A percentile compares a stretch with the other conserved stretches of the same genome.
Conservation (phyloP, 257 asterid genomes). For the Plectranthus barbatus region DNA sequence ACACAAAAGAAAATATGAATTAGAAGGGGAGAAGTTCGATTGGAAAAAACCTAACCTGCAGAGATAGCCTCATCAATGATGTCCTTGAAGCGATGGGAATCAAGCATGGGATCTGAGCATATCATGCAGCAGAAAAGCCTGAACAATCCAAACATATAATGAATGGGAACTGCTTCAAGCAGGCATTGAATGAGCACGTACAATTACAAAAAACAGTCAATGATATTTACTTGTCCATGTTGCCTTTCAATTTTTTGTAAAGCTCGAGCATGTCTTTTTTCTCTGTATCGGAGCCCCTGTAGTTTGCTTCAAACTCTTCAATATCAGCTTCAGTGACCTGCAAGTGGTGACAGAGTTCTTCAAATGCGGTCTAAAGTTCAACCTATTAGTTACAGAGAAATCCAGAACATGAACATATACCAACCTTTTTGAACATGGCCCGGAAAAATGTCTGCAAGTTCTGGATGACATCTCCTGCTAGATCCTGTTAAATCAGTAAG, state of each 20-base stretch:
- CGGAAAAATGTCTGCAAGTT: constrained; percentile 73
- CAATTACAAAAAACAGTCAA: not conserved
- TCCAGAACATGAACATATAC: not conserved
- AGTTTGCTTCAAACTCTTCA: constrained; percentile 84
- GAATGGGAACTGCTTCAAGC: not conserved
- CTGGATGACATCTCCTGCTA: constrained; percentile 73
- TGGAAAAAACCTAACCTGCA: constrained; percentile 34
- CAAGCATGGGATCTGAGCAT: constrained; percentile 77
- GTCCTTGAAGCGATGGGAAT: constrained; percentile 95
- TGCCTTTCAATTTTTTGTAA: constrained; percentile 63
- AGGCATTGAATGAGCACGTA: not conserved
- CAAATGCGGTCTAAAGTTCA: not conserved
- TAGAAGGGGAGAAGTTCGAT: too few species aligned
- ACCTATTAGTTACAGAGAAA: not conserved
- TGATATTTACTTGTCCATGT: constrained; percentile 64
- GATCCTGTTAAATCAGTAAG: constrained; percentile 48
- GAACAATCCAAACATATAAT: constrained; percentile 6
- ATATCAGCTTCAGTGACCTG: constrained; percentile 87
- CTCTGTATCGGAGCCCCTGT: constrained; percentile 86
- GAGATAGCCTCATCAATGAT: constrained; percentile 70
- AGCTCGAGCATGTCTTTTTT: constrained; percentile 73
- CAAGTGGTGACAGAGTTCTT: not conserved
- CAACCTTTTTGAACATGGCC: constrained; percentile 74
- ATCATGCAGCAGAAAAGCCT: constrained; percentile 95
- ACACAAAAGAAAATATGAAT: too few species aligned